Conservation (phyloP, 257 asterid species). For the Ilex aquifolium region DNA sequence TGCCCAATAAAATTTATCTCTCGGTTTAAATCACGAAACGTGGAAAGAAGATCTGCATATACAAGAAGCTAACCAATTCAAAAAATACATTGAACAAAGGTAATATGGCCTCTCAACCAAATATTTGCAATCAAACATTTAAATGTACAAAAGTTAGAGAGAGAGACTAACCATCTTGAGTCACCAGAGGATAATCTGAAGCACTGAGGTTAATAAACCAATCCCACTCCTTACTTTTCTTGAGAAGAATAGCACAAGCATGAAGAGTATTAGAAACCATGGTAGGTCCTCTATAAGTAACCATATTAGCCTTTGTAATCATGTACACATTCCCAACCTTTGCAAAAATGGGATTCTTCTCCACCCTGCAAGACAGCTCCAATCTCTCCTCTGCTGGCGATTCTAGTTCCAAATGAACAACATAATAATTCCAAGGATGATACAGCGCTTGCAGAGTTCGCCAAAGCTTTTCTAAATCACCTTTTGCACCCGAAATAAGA, state of each 20-base stretch:
- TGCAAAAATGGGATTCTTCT: slow-evolving; percentile 40
- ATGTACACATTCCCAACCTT: slow-evolving; percentile 66
- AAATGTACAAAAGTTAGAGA: background rate
- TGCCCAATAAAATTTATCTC: slow-evolving; percentile 61
- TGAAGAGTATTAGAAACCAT: slow-evolving; percentile 97
- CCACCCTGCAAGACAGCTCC: slow-evolving; percentile 54
- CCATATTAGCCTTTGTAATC: slow-evolving; percentile 76
- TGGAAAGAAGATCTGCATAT: slow-evolving; percentile 56
- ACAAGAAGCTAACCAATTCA: background rate
- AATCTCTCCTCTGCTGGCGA: slow-evolving; percentile 70
- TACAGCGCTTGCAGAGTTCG: slow-evolving; percentile 72
- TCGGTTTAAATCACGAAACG: slow-evolving; percentile 45
- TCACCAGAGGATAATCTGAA: slow-evolving; percentile 95
- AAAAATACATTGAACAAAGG: background rate
- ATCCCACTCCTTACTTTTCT: slow-evolving; percentile 74
- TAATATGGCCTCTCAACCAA: background rate
- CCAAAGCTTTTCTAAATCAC: slow-evolving; percentile 83
- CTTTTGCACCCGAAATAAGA: slow-evolving; percentile 73
- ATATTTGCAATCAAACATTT: background rate
- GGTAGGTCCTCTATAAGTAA: slow-evolving; percentile 92
- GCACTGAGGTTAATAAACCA: slow-evolving; percentile 98
- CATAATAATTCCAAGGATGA: slow-evolving; percentile 86
- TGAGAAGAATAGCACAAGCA: slow-evolving; percentile 83
- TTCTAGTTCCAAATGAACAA: slow-evolving; percentile 87
- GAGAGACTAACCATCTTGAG: slow-evolving; percentile 81